Evolutionary conservation across 1,139 yeast genomes (phyloP).

Genomic region (Zygoascus sp.): DNA sequence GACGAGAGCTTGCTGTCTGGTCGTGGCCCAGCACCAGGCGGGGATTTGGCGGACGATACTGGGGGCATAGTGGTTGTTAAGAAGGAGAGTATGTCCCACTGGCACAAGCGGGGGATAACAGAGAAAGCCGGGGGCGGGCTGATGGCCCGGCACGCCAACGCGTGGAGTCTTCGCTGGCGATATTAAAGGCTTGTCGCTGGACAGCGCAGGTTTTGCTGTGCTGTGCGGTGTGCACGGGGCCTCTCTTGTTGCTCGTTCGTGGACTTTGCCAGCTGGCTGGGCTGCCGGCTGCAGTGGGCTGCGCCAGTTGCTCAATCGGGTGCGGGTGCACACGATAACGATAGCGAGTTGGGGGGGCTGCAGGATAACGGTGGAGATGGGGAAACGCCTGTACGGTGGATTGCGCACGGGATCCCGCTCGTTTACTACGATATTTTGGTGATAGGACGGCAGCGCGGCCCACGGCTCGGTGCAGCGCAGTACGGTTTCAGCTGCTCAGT

Average conservation of each 20-base stretch:
- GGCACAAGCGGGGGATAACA: neutral
- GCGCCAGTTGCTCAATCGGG: neutral
- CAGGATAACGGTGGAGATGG: neutral
- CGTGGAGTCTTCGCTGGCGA: too few relatives aligned
- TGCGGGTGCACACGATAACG: neutral
- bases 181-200: neutral
- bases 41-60: slow-evolving; percentile 8
- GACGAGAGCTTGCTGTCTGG: slow-evolving; percentile 16
- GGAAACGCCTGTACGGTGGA: neutral
- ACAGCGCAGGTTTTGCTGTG: neutral
- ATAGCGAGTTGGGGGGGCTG: neutral
- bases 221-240: neutral
- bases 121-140: neutral
- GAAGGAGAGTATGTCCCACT: slow-evolving; percentile 5
- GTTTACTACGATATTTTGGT: too few relatives aligned
- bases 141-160: too few relatives aligned
- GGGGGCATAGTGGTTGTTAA: slow-evolving; percentile 8
- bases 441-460: too few relatives aligned
- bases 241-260: neutral
- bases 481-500: too few relatives aligned
- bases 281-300: neutral
- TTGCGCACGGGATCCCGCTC: too few relatives aligned
- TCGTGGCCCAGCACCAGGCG: neutral
- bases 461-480: too few relatives aligned
- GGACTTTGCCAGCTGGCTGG: neutral